Evolutionary conservation across 2,329 filamentous ascomycete species (phyloP), one percentile per base, ranked within the genome.

Genomic region (Phaeosphaeria sp.): DNA sequence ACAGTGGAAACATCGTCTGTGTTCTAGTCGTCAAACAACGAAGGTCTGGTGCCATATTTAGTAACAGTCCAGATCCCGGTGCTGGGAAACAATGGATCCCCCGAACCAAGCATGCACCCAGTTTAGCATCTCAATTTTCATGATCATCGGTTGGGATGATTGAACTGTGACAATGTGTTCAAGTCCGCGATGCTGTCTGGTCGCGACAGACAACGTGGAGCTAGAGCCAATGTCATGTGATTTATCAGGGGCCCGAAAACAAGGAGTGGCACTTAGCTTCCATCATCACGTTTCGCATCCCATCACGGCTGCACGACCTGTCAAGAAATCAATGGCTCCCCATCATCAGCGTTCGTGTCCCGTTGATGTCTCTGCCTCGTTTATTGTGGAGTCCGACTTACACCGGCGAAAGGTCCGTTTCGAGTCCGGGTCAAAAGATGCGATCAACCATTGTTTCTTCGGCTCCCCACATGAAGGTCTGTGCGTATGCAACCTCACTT

Each of bases 401-500:
- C 46, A 43, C 54, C 62, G 56, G 59, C 52, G 54, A 56, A 62
- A 53, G 25, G 55, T 43, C 47, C 56, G 62, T 66, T 50, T 64
- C 62, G 56, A 60, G 58, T 60, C 47, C 57, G 66, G 65, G 66
- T 50, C 57, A 63, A 56, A 62, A n/a, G 36, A 39, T 52, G 58
- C 59, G 56, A 60, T 62, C 60, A 58, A 65, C 60, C 55, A 66
- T 61, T 58, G 62, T 59, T 60, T 63, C 36, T 59, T 65, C 61
- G 62, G 59, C 60, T 57, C 51, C 52, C 52, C 47, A 62, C 62
- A 59, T 44, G 15, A 43, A 48, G 57, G 58, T 48, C 65, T 59
- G 63, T 67, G 64, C 65, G 52, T 55, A 49, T 6, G 54, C 57
- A 64, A 67, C 67, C 51, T 69, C 69, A 69, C 60, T 59, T 63